Base-by-base conservation (phyloP, 2,329 filamentous ascomycete species). In the Lachnellula occidentalis region DNA sequence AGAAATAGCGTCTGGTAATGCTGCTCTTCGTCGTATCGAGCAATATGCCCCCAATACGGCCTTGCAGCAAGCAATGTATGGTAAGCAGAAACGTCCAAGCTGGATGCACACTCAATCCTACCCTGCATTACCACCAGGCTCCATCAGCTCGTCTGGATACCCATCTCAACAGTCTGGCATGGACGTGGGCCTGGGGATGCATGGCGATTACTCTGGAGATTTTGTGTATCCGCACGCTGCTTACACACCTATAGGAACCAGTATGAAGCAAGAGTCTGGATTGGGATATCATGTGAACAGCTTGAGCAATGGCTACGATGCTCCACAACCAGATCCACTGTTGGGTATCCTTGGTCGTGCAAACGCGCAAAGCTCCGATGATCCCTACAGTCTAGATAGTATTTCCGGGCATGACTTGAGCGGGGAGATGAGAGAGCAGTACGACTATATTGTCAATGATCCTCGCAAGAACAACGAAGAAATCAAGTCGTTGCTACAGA, bases 401-500 rank as follows among this genome's bases (percentile, higher is more conserved):
- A 2, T 67, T 71, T 21, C 63, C 3, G 11, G 15, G 19, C 15
- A 37, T 47, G 19, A 27, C 15, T 34, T 72, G 0, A 61, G 78
- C 5, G 59, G 67, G 6, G 55, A 66, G 3, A 60, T 60, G 56
- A 49, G 31, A 2, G 56, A 58, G 14, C 60, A 61, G 42, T 34
- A 60, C 27, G 58, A 62, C 22, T 58, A 66, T 24, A 61, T 66
- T 36, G 58, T 66, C 37, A 67, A 64, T 37, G 78, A 82, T 62
- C 74, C 76, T 3, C 73, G 71, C 27, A 75, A 80, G 53, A 80
- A 78, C 2, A 71, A 78, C n/a, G 78, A 87, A 55, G 86, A 91
- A 63, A 80, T 92, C 53, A 80, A 87, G 59, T 77, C 83, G 24
- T 72, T 92, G 4, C 72, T 92, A 11, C 77, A 83, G 45, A 90